Evolutionary conservation across 805 yeast species (phyloP), one percentile per base, ranked within the genome.

Genomic region (Cyberlindnera mrakii): DNA sequence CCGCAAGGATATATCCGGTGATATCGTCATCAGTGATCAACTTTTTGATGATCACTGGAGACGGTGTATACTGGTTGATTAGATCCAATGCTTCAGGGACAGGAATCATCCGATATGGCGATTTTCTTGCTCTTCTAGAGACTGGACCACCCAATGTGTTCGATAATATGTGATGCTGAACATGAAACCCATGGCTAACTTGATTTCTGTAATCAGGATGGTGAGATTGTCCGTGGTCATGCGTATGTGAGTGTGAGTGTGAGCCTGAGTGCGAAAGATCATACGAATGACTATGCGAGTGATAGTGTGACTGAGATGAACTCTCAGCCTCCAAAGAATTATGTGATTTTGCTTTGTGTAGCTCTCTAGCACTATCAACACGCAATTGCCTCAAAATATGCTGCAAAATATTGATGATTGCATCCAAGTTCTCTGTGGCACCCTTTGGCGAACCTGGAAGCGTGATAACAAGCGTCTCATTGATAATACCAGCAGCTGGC

Each of bases 371-470:
- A 36, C 64, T 58, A 4, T 53, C 62, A 13, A 60, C 59, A 0
- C 46, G 59, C 11, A 67, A 46, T 41, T 73, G 72, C 8, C 53
- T 48, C 35, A 74, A 47, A 0, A 77, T 77, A 54, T 75, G 80
- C 1, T 65, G 63, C 32, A 75, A 47, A 3, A 67, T 60, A 1
- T 50, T 56, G 1, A 64, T 35, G 10, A 75, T 45, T 0, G 76
- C 70, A 14, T 55, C 58, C 27, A 72, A 46, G 46, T 72, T 72
- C 51, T 75, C 80, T 1, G 46, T 47, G 0, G 75, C 73, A 1
- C 70, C 80, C 44, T 66, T 72, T 1, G 76, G 74, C 1, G 78
- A 72, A 0, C 81, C 81, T 0, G 81, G 81, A 4, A 75, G 55
- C 0, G 79, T 71, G 11, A 75, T 50, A 0, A 75, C 57, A 33